These are phyloP conservation scores for Kluyveromyces lactis DNA, from an alignment of 805 yeast genomes.

Conservation along the genomic window DNA sequence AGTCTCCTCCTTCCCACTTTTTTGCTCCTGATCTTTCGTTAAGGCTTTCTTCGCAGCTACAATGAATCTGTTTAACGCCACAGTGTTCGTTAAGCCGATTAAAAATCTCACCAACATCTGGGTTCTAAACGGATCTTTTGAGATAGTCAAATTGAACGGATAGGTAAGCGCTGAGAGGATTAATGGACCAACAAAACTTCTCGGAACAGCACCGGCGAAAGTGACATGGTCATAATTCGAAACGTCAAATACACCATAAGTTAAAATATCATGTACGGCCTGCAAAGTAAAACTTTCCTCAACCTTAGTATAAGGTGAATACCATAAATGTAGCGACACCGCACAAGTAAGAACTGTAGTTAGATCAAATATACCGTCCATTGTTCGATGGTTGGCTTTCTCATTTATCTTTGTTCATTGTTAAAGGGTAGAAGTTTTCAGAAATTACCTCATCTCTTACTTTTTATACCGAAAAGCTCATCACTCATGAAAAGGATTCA, in stretches of 20 bases:
- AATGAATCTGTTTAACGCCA: conserved; percentile 4
- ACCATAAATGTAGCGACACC: conserved; percentile 40
- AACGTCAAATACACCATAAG: conserved; percentile 43
- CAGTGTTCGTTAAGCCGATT: conserved; percentile 55
- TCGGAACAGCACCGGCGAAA: conserved; percentile 86
- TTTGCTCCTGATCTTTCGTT: conserved; percentile 5
- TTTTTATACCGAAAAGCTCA: background rate
- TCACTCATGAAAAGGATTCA: too few relatives aligned
- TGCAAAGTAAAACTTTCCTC: conserved; percentile 91
- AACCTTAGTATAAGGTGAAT: conserved; percentile 82
- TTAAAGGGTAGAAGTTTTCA: background rate
- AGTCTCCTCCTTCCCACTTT: conserved; percentile 5
- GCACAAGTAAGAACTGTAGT: conserved; percentile 35
- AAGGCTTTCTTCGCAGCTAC: conserved; percentile 6
- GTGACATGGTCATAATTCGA: conserved; percentile 58
- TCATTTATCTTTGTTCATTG: background rate
- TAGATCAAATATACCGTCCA: conserved; percentile 8
- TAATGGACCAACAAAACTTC: conserved; percentile 72
- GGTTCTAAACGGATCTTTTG: conserved; percentile 37
- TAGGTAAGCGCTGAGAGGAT: conserved; percentile 40
- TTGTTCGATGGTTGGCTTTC: background rate
- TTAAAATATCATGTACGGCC: conserved; percentile 74
- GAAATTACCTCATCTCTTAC: conserved; percentile 1
- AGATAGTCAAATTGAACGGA: conserved; percentile 22
- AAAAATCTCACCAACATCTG: conserved; percentile 51